These are phyloP conservation scores for Pseudogymnoascus sp. DNA, from an alignment of 2,329 filamentous ascomycete genomes.

Conservation along the genomic window DNA sequence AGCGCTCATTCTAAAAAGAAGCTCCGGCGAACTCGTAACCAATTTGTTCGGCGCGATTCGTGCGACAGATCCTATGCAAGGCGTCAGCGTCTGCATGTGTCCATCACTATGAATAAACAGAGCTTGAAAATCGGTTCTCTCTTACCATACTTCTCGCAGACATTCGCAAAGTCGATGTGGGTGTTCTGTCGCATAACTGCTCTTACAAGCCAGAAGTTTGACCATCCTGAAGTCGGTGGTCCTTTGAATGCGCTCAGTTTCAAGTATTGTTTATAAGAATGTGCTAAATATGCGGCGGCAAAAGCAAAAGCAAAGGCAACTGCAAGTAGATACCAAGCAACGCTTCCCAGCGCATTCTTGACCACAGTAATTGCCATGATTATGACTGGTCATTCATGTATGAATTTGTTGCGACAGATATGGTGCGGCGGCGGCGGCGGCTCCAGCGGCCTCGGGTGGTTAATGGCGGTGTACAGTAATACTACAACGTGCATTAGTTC, in stretches of 20 bases:
- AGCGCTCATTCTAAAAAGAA: slow-evolving; percentile 18
- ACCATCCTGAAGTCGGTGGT: neutral
- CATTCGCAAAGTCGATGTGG: slow-evolving; percentile 5
- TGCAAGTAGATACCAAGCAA: neutral
- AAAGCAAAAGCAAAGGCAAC: neutral
- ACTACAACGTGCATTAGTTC: neutral
- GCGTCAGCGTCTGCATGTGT: neutral
- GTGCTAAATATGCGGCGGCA: neutral
- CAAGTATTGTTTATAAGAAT: neutral
- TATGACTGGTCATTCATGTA: too few relatives aligned
- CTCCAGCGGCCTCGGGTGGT: neutral
- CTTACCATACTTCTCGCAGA: slow-evolving; percentile 8
- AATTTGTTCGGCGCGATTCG: slow-evolving; percentile 23
- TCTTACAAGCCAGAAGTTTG: neutral
- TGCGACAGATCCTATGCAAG: slow-evolving; percentile 15
- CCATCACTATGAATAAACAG: neutral
- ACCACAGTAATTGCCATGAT: neutral
- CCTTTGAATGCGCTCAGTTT: neutral
- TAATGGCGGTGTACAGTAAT: neutral
- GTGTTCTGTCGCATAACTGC: neutral
- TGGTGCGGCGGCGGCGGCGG: neutral
- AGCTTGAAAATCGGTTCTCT: neutral
- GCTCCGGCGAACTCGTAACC: slow-evolving; percentile 18
- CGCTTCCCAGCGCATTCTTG: neutral
- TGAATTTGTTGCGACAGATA: neutral